Evolutionary conservation across 2,329 filamentous ascomycete genomes (phyloP), one percentile per base, ranked within the genome.

Genomic region (Sphaceloma murrayae): DNA sequence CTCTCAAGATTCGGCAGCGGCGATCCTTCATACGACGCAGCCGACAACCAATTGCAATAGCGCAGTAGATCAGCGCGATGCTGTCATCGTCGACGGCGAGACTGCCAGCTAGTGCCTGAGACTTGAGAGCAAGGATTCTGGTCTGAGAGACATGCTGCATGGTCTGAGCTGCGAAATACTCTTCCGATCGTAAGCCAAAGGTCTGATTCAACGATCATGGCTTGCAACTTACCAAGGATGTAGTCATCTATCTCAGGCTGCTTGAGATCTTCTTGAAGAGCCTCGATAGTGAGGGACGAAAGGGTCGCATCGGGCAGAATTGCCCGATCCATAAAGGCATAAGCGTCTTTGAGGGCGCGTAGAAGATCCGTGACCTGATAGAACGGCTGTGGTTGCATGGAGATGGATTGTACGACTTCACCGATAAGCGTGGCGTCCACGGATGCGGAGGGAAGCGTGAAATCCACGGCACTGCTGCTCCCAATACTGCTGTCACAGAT

Each of bases 151-250:
- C 8, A 14, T 38, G 34, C 21, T 38, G 34, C n/a, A 8, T 38
- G 5, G 34, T 38, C 21, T 38, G 34, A 9, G 34, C 18, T n/a
- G 34, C 34, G 9, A 38, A 38, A 13, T 38, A 38, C 17, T 38
- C 34, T 38, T 9, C 11, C n/a, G n/a, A n/a, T 24, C 7, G 10
- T 9, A 14, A 13, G 14, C 5, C 19, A 7, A 24, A 6, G 5
- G 34, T n/a, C 16, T 11, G 4, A 24, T n/a, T n/a, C n/a, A n/a
- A n/a, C n/a, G n/a, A n/a, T n/a, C n/a, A n/a, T n/a, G n/a, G n/a
- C n/a, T n/a, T n/a, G n/a, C 21, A 13, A 16, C 7, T 24, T 38
- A 38, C 34, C 34, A 13, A 38, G 34, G 10, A 38, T 22, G 19
- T 38, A 38, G n/a, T 38, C 34, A 24, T 38, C 21, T 11, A 22